phyloP scores from a whole-genome alignment of 495 filamentous ascomycete genomes.

The Lepraria neglecta region DNA sequence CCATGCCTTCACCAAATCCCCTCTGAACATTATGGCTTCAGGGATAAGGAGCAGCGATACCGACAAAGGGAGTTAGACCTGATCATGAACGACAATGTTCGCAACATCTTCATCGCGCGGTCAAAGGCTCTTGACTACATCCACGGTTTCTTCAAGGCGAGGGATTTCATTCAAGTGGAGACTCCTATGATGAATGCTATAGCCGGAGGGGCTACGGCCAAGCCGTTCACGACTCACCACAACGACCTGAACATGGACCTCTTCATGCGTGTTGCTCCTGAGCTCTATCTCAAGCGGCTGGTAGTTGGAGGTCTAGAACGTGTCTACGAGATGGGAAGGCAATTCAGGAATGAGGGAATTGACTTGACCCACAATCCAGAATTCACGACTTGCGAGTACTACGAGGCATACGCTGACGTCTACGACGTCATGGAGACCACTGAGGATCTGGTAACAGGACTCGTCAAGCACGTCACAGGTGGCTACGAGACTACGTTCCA shows the following conservation, averaged over 20 bases:
- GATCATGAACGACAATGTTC: slow-evolving; percentile 85
- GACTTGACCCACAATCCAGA: slow-evolving; percentile 98
- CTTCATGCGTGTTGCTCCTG: slow-evolving; percentile 90
- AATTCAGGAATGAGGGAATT: slow-evolving; percentile 92
- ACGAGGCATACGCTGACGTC: slow-evolving; percentile 88
- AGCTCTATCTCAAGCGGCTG: slow-evolving; percentile 93
- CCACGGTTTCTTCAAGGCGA: slow-evolving; percentile 75
- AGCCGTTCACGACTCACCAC: slow-evolving; percentile 90
- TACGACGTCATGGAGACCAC: slow-evolving; percentile 90
- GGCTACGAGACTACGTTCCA: slow-evolving; percentile 75
- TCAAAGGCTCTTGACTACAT: slow-evolving; percentile 81
- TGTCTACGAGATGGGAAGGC: slow-evolving; percentile 87
- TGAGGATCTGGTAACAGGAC: slow-evolving; percentile 86
- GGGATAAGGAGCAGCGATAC: slow-evolving; percentile 87
- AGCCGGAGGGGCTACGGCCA: slow-evolving; percentile 91
- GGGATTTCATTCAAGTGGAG: slow-evolving; percentile 89
- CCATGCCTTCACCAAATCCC: slow-evolving; percentile 94
- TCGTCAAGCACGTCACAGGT: slow-evolving; percentile 86
- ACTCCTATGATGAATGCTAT: slow-evolving; percentile 97
- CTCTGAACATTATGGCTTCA: slow-evolving; percentile 85
- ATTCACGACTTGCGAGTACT: slow-evolving; percentile 97
- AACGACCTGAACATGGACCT: slow-evolving; percentile 90
- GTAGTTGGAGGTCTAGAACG: slow-evolving; percentile 88
- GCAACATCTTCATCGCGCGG: slow-evolving; percentile 73
- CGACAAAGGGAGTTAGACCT: slow-evolving; percentile 90